Conservation (phyloP, 2,329 filamentous ascomycete genomes). For the Metarhizium album region DNA sequence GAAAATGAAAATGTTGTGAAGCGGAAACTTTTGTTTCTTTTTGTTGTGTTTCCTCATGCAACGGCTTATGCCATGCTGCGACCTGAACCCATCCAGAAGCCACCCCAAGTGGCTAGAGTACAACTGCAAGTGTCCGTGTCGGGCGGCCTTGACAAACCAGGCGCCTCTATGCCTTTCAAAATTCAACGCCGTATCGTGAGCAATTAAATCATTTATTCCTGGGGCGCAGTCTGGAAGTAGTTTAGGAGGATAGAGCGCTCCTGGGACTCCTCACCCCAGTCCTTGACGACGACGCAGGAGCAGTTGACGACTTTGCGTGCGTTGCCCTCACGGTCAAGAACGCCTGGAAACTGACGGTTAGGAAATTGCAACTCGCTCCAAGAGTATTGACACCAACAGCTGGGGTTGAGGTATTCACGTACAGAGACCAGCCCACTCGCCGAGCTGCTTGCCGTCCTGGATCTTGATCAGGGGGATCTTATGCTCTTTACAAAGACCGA, state of each 20-base stretch:
- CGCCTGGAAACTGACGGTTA: slow-evolving; percentile 50
- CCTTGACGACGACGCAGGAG: slow-evolving; percentile 99
- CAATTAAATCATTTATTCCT: slow-evolving; percentile 25
- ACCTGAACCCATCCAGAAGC: slow-evolving; percentile 32
- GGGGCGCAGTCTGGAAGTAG: slow-evolving; percentile 89
- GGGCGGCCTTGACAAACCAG: slow-evolving; percentile 20
- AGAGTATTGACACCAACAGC: not conserved
- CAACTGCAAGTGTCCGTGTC: slow-evolving; percentile 28
- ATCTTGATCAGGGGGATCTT: slow-evolving; percentile 99
- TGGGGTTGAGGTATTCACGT: slow-evolving; percentile 36
- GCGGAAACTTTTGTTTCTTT: slow-evolving; percentile 18
- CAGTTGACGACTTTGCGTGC: slow-evolving; percentile 99
- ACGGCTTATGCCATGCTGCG: slow-evolving; percentile 21
- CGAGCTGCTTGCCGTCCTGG: slow-evolving; percentile 97
- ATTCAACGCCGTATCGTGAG: slow-evolving; percentile 19
- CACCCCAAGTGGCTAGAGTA: slow-evolving; percentile 37
- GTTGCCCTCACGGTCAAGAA: slow-evolving; percentile 98
- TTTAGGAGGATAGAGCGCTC: slow-evolving; percentile 98
- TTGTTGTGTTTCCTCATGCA: slow-evolving; percentile 29
- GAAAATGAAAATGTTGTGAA: not conserved
- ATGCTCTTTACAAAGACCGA: slow-evolving; percentile 97
- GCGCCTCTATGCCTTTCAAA: slow-evolving; percentile 30
- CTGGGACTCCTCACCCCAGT: slow-evolving; percentile 99
- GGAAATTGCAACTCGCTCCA: slow-evolving; percentile 9
- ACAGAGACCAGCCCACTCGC: slow-evolving; percentile 99